These are phyloP conservation scores for Trichomonas vaginalis DNA, from an alignment of 208 protist genomes.

Conservation along the genomic window DNA sequence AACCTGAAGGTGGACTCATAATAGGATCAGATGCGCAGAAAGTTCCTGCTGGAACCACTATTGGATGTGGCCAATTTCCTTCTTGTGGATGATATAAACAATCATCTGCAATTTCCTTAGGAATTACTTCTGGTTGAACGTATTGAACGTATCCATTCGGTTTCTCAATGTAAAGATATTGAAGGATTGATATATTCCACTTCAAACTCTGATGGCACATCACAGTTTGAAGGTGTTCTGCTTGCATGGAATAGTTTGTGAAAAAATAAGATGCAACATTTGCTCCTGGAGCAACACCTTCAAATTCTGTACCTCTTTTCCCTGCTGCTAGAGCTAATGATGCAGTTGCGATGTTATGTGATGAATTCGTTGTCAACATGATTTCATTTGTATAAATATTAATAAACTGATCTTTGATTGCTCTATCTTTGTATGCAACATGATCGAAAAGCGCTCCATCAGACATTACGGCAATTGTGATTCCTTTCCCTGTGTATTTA, in stretches of 20 bases:
- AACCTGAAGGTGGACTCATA: not conserved
- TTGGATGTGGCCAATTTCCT: not conserved
- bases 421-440: not conserved
- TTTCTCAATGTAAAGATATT: no score
- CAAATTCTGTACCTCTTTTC: not conserved
- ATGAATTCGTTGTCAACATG: not conserved
- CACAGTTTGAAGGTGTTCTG: not conserved
- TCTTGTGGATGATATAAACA: not conserved
- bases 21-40: not conserved
- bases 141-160: not conserved
- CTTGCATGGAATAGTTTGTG: not conserved
- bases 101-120: not conserved
- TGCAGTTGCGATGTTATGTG: not conserved
- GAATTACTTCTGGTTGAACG: not conserved
- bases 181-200: not conserved
- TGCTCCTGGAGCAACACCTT: not conserved
- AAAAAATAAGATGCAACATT: not conserved
- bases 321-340: not conserved
- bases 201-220: not conserved
- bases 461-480: not conserved
- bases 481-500: not conserved
- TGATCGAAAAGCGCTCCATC: not conserved
- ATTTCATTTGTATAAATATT: not conserved
- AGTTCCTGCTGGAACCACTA: not conserved
- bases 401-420: not conserved